These are phyloP conservation scores for Fusarium heterosporum DNA, from an alignment of 2,329 filamentous ascomycete species.

Conservation along the genomic window DNA sequence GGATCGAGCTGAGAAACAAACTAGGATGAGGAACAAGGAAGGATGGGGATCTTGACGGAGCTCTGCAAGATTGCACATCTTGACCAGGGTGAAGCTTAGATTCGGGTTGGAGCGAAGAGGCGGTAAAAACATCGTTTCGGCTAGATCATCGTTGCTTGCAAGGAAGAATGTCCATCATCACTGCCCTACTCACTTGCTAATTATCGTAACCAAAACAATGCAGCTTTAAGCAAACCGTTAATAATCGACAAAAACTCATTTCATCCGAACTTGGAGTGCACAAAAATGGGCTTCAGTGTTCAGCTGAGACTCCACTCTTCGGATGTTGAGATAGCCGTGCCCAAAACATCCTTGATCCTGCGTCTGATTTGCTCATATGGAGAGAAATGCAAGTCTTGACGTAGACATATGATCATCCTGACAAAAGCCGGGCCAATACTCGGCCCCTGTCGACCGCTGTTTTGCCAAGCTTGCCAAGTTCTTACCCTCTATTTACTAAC, in stretches of 20 bases:
- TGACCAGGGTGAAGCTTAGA: too few relatives aligned
- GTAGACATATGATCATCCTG: slow-evolving; percentile 3
- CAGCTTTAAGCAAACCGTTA: too few relatives aligned
- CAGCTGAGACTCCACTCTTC: background rate
- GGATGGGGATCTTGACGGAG: too few relatives aligned
- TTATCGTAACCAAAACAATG: too few relatives aligned
- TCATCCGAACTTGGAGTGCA: background rate
- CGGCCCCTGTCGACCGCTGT: background rate
- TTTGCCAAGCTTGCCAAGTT: background rate
- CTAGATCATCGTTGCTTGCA: too few relatives aligned
- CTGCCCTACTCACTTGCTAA: too few relatives aligned
- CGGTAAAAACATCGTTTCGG: too few relatives aligned
- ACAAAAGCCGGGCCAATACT: background rate
- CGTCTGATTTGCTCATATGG: background rate
- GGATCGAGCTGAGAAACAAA: background rate
- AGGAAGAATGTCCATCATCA: too few relatives aligned
- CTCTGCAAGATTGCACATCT: too few relatives aligned
- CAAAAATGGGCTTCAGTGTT: background rate
- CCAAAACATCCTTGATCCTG: background rate
- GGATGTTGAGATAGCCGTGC: slow-evolving; percentile 5
- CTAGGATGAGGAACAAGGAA: background rate
- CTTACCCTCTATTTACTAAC: background rate
- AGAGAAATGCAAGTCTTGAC: background rate
- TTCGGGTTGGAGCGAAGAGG: too few relatives aligned
- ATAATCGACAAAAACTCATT: background rate